Conservation (phyloP, 2,329 filamentous ascomycete species). For the Alternaria solani region DNA sequence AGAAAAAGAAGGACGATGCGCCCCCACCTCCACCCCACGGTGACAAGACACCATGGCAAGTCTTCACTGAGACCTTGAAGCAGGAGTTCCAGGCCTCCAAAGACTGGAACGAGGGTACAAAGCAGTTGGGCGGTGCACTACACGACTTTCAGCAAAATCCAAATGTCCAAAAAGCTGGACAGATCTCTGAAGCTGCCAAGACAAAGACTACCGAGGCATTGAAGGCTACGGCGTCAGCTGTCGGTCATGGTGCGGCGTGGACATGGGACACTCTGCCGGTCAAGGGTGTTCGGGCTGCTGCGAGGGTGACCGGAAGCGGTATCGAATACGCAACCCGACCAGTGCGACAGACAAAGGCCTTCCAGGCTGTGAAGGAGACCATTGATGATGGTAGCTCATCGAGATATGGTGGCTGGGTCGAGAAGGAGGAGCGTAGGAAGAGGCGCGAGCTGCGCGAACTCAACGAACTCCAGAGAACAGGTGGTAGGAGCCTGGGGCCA, state of each 20-base stretch:
- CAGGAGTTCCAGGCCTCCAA: conserved; percentile 95
- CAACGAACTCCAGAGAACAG: conserved; percentile 63
- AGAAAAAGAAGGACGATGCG: conserved; percentile 69
- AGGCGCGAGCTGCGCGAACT: conserved; percentile 76
- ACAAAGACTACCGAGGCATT: conserved; percentile 80
- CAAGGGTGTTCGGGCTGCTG: conserved; percentile 87
- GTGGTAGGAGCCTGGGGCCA: conserved; percentile 62
- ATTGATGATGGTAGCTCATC: conserved; percentile 98
- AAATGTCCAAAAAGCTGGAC: conserved; percentile 82
- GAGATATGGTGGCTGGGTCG: conserved; percentile 93
- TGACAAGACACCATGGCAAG: conserved; percentile 98
- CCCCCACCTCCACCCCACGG: conserved; percentile 95
- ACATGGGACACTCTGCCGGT: conserved; percentile 96
- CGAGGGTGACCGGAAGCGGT: conserved; percentile 82
- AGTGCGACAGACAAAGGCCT: conserved; percentile 92
- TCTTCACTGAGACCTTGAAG: conserved; percentile 96
- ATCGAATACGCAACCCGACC: conserved; percentile 95
- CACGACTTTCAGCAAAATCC: conserved; percentile 95
- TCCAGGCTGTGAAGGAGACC: conserved; percentile 89
- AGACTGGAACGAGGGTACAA: conserved; percentile 99
- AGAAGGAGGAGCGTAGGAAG: conserved; percentile 90
- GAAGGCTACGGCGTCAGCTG: conserved; percentile 83
- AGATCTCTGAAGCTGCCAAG: conserved; percentile 82
- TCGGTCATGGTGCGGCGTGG: conserved; percentile 92
- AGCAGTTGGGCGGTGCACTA: conserved; percentile 86